Conservation (phyloP, 371 early-diverging fungal genomes). For the Mucor saturninus region DNA sequence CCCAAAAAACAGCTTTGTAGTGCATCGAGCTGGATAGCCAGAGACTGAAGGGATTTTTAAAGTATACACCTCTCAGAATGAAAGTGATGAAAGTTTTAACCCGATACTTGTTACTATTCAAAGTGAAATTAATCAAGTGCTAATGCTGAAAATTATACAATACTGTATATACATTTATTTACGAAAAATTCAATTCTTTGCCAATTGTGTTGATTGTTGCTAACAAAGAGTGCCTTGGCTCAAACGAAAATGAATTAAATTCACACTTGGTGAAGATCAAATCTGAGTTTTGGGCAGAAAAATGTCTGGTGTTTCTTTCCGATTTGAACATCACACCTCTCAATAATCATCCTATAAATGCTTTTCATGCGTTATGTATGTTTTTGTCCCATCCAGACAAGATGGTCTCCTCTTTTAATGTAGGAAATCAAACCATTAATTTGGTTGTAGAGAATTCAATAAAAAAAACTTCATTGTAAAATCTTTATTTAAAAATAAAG, state of each 20-base stretch:
- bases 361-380: conserved; percentile 26
- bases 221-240: conserved; percentile 26
- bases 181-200: conserved; percentile 26
- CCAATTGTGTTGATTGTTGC: conserved; percentile 29
- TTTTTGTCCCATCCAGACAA: conserved; percentile 24
- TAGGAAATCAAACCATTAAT: conserved; percentile 27
- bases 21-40: conserved; percentile 25
- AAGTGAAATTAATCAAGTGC: conserved; percentile 26
- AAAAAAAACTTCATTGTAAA: conserved; percentile 17
- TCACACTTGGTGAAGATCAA: conserved; percentile 28
- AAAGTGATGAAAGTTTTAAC: conserved; percentile 24
- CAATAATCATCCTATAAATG: conserved; percentile 21
- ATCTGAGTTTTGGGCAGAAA: conserved; percentile 31
- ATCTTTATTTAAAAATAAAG: conserved; percentile 20
- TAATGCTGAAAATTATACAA: conserved; percentile 20
- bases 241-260: conserved; percentile 26
- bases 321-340: conserved; percentile 26
- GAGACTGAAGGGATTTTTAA: conserved; percentile 24
- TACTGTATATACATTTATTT: conserved; percentile 21
- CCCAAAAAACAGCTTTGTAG: conserved; percentile 22
- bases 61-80: conserved; percentile 25
- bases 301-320: conserved; percentile 29
- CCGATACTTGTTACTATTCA: conserved; percentile 27
- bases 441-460: conserved; percentile 10
- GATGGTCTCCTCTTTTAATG: conserved; percentile 17